Conservation (phyloP, 1,284 basidiomycete genomes). For the Cutaneotrichosporon sp. region DNA sequence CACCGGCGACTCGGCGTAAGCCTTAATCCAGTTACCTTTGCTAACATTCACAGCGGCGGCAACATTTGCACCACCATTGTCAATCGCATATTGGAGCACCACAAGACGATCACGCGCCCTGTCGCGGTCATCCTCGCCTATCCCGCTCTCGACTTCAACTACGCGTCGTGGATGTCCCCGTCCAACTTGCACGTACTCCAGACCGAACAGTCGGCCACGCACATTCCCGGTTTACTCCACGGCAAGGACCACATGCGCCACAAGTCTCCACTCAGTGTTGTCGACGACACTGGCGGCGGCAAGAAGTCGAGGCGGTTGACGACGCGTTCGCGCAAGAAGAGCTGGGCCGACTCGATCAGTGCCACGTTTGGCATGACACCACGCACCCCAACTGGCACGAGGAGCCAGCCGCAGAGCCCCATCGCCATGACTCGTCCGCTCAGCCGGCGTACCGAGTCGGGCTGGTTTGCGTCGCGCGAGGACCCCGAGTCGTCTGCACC, state of each 20-base stretch:
- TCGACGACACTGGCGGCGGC: conserved; percentile 55
- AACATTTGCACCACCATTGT: conserved; percentile 76
- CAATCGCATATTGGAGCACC: conserved; percentile 72
- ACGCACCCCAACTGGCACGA: conserved; percentile 7
- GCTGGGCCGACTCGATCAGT: conserved; percentile 51
- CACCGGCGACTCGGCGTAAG: conserved; percentile 88
- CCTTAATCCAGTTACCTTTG: conserved; percentile 16
- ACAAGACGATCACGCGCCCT: conserved; percentile 55
- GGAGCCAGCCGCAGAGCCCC: conserved; percentile 16
- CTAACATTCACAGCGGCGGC: conserved; percentile 60
- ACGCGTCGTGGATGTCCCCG: conserved; percentile 94
- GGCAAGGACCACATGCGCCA: conserved; percentile 85
- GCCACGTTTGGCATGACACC: conserved; percentile 23
- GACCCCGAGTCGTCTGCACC: conserved; percentile 11
- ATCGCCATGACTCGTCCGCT: conserved; percentile 21
- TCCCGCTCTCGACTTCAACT: conserved; percentile 83
- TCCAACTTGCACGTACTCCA: conserved; percentile 75
- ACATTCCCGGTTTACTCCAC: conserved; percentile 59
- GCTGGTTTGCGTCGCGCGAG: conserved; percentile 56
- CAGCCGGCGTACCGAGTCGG: conserved; percentile 8
- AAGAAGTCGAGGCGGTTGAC: conserved; percentile 13
- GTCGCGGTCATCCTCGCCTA: conserved; percentile 73
- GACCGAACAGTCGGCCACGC: conserved; percentile 66
- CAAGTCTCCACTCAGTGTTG: conserved; percentile 79
- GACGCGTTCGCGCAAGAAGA: conserved; percentile 37